Evolutionary conservation across 2,329 filamentous ascomycete species (phyloP).

Genomic region (Cordyceps militaris): DNA sequence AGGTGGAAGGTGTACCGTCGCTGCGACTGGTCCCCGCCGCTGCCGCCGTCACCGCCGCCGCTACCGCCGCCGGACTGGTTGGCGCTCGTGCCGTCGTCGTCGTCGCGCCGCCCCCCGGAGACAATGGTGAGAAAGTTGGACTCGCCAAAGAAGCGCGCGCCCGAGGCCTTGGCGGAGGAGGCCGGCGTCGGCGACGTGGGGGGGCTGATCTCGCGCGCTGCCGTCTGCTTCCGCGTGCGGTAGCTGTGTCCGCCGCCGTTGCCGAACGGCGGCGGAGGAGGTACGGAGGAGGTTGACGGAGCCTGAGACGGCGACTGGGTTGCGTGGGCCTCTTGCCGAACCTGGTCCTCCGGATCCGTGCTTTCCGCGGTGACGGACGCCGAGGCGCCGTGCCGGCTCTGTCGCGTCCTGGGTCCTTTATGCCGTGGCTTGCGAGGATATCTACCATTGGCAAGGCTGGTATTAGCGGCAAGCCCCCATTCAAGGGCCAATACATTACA

Average conservation of each 20-base stretch:
- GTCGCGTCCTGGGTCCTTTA: constrained; percentile 7
- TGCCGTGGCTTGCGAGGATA: constrained; percentile 12
- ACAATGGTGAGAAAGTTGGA: constrained; percentile 33
- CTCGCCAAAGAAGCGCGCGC: constrained; percentile 31
- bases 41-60: neutral
- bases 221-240: constrained; percentile 9
- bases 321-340: neutral
- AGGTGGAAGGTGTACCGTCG: constrained; percentile 26
- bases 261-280: neutral
- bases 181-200: constrained; percentile 9
- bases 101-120: constrained; percentile 16
- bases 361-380: constrained; percentile 1
- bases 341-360: constrained; percentile 9
- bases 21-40: constrained; percentile 1
- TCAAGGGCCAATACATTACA: too few relatives aligned
- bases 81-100: neutral
- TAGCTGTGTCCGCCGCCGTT: constrained; percentile 4
- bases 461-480: too few relatives aligned
- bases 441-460: neutral
- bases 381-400: neutral
- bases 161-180: constrained; percentile 18
- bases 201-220: constrained; percentile 5
- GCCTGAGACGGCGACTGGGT: constrained; percentile 3
- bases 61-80: constrained; percentile 15
- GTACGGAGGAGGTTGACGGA: neutral